Percentiles rank a stretch among this genome's conserved stretches.
phyloP scores from a whole-genome alignment of 2,329 filamentous ascomycete genomes.

The Fusarium aywerte region DNA sequence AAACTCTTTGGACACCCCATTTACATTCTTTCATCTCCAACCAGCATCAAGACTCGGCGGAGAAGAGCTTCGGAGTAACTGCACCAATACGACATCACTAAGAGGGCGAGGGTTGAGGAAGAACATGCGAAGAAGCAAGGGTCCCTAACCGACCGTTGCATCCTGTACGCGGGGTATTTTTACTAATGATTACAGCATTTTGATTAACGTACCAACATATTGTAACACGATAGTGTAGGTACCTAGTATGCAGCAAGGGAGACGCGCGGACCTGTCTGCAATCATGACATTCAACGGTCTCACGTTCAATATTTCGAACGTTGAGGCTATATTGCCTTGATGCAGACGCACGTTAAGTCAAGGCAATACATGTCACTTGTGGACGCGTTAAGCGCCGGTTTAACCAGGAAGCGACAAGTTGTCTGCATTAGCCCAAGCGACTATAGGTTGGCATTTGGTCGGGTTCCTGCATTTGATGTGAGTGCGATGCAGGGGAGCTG shows the following conservation, averaged over 20 bases:
- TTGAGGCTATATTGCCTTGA: background rate
- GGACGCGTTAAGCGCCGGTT: conserved; percentile 17
- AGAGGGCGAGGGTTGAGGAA: background rate
- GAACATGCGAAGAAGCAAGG: conserved; percentile 14
- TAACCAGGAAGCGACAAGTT: background rate
- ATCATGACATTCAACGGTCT: conserved; percentile 28
- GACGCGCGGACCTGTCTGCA: conserved; percentile 29
- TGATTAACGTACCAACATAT: background rate
- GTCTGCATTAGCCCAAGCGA: background rate
- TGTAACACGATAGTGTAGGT: conserved; percentile 5
- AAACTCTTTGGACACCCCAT: background rate
- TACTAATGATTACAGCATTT: background rate
- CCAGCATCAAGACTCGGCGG: conserved; percentile 9
- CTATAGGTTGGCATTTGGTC: conserved; percentile 22
- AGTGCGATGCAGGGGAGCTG: conserved; percentile 35
- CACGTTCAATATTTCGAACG: background rate
- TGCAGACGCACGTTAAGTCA: background rate
- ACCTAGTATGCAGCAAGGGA: background rate
- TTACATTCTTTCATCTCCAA: background rate
- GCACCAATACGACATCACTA: conserved; percentile 28
- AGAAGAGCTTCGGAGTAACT: conserved; percentile 5
- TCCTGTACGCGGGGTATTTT: conserved; percentile 25
- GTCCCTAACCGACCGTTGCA: conserved; percentile 22
- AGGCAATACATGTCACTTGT: background rate
- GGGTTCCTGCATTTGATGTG: conserved; percentile 46